Conservation (phyloP, 768 basidiomycete genomes). For the Lactifluus pinguis region DNA sequence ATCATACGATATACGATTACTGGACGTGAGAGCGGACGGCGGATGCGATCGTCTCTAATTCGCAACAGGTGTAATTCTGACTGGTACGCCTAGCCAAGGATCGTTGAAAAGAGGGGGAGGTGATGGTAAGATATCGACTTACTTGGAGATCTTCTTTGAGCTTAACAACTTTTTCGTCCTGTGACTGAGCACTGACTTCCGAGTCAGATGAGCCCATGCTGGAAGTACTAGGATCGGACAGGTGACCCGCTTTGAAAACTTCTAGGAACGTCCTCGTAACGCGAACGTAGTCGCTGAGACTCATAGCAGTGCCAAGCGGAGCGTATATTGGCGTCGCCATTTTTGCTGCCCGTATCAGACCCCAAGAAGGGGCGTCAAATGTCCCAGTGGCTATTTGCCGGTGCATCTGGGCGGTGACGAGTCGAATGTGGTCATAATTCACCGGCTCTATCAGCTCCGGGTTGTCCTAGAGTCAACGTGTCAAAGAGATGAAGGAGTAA, state of each 20-base stretch:
- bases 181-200: constrained; percentile 18
- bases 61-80: constrained; percentile 56
- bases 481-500: not conserved
- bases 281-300: constrained; percentile 75
- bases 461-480: constrained; percentile 39
- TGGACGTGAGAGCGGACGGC: constrained; percentile 47
- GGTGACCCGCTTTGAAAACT: constrained; percentile 43
- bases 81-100: constrained; percentile 56
- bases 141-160: constrained; percentile 54
- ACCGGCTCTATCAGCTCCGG: constrained; percentile 65
- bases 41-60: constrained; percentile 81
- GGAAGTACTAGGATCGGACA: constrained; percentile 21
- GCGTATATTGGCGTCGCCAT: constrained; percentile 75
- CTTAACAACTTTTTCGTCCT: constrained; percentile 19
- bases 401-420: constrained; percentile 53
- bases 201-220: constrained; percentile 20
- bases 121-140: not conserved
- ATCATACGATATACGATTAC: constrained; percentile 54
- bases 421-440: constrained; percentile 50
- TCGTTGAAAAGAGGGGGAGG: not conserved
- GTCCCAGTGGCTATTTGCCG: constrained; percentile 67
- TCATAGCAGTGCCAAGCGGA: constrained; percentile 81
- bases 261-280: constrained; percentile 69
- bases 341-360: constrained; percentile 63
- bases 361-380: constrained; percentile 81